Percentiles rank a stretch among this genome's conserved stretches.
These are phyloP conservation scores for Hemerocallis citrina DNA, from an alignment of 106 monocot genomes.

Conservation along the genomic window DNA sequence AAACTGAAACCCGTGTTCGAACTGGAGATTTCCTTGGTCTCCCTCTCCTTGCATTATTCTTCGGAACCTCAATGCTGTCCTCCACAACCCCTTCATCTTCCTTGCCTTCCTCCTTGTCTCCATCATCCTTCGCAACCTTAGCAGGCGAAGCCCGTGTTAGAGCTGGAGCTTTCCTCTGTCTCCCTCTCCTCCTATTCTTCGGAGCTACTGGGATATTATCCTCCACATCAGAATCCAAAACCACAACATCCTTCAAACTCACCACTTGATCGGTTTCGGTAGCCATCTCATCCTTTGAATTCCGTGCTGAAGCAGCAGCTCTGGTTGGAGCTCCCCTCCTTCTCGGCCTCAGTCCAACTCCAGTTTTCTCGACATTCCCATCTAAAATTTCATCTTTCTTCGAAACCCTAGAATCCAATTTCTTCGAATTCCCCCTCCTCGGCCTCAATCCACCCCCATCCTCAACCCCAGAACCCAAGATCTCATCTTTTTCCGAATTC, in stretches of 20 bases:
- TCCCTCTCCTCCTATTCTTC: constrained; percentile 8
- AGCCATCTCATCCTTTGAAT: too few species aligned
- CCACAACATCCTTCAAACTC: too few species aligned
- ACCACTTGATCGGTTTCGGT: too few species aligned
- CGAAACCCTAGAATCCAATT: too few species aligned
- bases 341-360: too few species aligned
- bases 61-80: not conserved
- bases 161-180: not conserved
- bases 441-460: not conserved
- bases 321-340: too few species aligned
- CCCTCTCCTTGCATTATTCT: not conserved
- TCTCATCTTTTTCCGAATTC: constrained; percentile 9
- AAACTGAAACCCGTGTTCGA: not conserved
- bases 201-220: not conserved
- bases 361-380: not conserved
- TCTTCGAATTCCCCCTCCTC: not conserved
- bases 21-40: not conserved
- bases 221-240: too few species aligned
- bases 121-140: not conserved
- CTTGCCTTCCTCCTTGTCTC: not conserved
- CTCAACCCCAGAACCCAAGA: constrained; percentile 3
- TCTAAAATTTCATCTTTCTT: not conserved
- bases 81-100: not conserved
- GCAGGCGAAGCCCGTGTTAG: not conserved
- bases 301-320: too few species aligned